A percentile compares a stretch with the other conserved stretches of the same genome.
phyloP scores from a whole-genome alignment of 768 basidiomycete species.

The Sporobolomyces pararoseus region DNA sequence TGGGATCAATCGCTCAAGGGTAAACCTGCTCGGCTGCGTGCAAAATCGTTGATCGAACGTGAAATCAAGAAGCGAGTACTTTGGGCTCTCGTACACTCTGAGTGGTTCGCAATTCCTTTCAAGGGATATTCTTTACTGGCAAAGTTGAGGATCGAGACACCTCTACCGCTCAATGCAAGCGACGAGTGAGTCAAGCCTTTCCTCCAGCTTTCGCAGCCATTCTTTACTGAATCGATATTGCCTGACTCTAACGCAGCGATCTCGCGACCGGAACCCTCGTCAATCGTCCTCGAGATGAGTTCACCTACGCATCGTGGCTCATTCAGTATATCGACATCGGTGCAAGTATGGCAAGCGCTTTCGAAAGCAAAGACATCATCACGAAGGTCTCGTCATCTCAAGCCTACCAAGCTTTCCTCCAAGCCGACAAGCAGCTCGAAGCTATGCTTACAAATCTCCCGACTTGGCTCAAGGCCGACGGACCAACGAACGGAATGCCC shows the following conservation, averaged over 20 bases:
- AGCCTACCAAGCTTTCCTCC: constrained; percentile 31
- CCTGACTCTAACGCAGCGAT: constrained; percentile 12
- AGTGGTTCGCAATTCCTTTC: constrained; percentile 40
- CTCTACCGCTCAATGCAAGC: constrained; percentile 34
- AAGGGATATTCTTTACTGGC: constrained; percentile 19
- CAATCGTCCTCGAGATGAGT: constrained; percentile 21
- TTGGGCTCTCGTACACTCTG: constrained; percentile 30
- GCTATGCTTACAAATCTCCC: constrained; percentile 18
- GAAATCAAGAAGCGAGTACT: constrained; percentile 34
- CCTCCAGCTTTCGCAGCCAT: no score
- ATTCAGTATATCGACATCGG: constrained; percentile 37
- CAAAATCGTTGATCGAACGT: constrained; percentile 33
- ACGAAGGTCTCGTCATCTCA: constrained; percentile 16
- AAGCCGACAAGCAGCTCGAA: constrained; percentile 35
- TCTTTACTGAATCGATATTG: not conserved
- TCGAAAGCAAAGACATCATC: constrained; percentile 22
- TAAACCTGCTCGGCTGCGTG: not conserved
- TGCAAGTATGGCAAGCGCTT: constrained; percentile 26
- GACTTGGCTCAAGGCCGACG: constrained; percentile 16
- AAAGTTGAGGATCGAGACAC: constrained; percentile 26
- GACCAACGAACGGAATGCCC: constrained; percentile 1
- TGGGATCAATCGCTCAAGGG: constrained; percentile 18
- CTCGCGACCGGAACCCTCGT: constrained; percentile 6
- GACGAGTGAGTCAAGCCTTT: constrained; percentile 37
- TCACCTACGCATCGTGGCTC: constrained; percentile 32